Base-by-base conservation (phyloP, 257 asterid species). In the Nicotiana otophora region DNA sequence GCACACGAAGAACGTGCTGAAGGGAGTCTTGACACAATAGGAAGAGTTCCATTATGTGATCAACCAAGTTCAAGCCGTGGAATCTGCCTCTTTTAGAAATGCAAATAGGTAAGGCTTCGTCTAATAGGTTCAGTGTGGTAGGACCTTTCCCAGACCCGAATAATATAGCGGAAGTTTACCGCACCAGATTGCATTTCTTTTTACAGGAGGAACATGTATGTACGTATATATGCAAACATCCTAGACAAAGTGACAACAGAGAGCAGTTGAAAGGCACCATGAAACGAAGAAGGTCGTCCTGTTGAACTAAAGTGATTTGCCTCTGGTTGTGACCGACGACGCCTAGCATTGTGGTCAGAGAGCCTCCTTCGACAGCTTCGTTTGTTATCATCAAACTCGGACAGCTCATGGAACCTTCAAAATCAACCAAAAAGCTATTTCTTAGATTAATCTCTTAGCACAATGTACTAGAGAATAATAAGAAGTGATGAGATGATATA, bases 321-420 rank as follows among this genome's bases (percentile, higher is more conserved):
- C 26, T 91, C 93, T 0, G 89, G 94, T 80, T 86, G 97, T 77
- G 90, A 90, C 86, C 91, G 85, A 12, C 97, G 94, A 75, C 98
- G 88, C 66, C 98, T 85, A 4, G 98, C 98, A 81, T 94, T 94
- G 83, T 94, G 98, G 80, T 91, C 97, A 9, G 92, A 93, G 51
- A 93, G 95, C 11, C 95, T 90, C 81, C 92, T 87, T 12, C 97
- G 88, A 51, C 98, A 93, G 87, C 97, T 93, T 72, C 97, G 88
- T 84, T 93, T 93, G 88, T 89, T 93, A 3, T 91, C 95, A 62
- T 94, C 97, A 86, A 94, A 94, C 88, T 93, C 97, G 65, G 88
- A 83, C 88, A 94, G 82, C 42, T 86, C 86, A 82, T 94, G 98
- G 61, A 94, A 94, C 91, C 98, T 93, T 85, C 23, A 84, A 82